Conservation (phyloP, 2,329 filamentous ascomycete genomes). For the Penicillium rolfsii region DNA sequence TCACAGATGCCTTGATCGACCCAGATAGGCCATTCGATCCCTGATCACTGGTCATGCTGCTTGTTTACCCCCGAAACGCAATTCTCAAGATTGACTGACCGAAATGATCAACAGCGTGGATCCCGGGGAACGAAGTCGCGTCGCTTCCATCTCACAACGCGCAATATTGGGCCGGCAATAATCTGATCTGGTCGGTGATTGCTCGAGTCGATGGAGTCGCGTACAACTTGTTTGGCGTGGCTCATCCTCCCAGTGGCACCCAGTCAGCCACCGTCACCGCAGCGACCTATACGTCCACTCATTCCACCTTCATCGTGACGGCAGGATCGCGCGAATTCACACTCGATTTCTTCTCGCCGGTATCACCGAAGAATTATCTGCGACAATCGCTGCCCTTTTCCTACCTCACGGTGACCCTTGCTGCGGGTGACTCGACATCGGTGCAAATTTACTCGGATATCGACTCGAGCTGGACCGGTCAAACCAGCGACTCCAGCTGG, state of each 20-base stretch:
- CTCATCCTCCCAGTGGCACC: conserved; percentile 28
- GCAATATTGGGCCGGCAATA: conserved; percentile 46
- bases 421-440: conserved; percentile 24
- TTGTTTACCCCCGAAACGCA: not conserved
- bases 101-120: conserved; percentile 37
- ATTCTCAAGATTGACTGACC: not conserved
- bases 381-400: conserved; percentile 47
- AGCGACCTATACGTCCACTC: conserved; percentile 44
- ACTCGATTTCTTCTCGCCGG: conserved; percentile 49
- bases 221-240: conserved; percentile 46
- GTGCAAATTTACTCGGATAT: conserved; percentile 48
- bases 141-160: conserved; percentile 39
- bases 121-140: conserved; percentile 41
- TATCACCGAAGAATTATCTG: conserved; percentile 43
- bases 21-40: not conserved
- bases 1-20: not conserved
- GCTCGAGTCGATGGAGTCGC: conserved; percentile 42
- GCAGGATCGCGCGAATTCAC: conserved; percentile 40
- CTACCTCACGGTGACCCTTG: conserved; percentile 46
- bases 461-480: conserved; percentile 46
- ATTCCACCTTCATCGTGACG: conserved; percentile 41
- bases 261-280: conserved; percentile 35
- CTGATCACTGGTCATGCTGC: not conserved
- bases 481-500: conserved; percentile 30
- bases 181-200: conserved; percentile 45